Evolutionary conservation across 768 basidiomycete species (phyloP), one percentile per base, ranked within the genome.

Genomic region (Panus rudis): DNA sequence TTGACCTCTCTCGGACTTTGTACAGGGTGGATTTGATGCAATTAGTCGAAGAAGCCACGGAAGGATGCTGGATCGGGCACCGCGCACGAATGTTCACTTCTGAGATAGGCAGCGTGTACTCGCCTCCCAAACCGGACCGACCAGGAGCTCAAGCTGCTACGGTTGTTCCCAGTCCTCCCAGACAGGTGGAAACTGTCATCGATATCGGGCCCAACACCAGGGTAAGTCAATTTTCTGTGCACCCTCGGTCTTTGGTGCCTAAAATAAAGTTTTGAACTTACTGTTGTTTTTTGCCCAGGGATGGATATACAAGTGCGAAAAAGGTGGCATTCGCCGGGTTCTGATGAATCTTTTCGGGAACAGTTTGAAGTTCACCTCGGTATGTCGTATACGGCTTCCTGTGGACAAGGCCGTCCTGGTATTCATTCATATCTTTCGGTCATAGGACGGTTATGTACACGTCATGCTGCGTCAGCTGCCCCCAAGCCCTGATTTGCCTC

Each of bases 331-430:
- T 48, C 78, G 93, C 23, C 76, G 93, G 21, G 81, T 96, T 11
- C 61, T 96, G 48, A 94, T 96, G 90, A 97, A 97, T 58, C 63
- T 97, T 27, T 90, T 96, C 52, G 90, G 92, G 13, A 96, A 94
- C 61, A 90, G 89, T 53, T 66, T 93, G 41, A 94, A 97, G 62
- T 96, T 96, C 61, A 94, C 92, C 23, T 70, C 76, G 33, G 89
- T 88, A 55, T 23, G 79, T 34, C 39, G 8, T 11, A 33, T 30
- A 10, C 28, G 10, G 28, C n/a, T 10, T 30, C 28, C 28, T 30
- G 28, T 30, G 28, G 10, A n/a, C n/a, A n/a, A 10, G 28, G 10
- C 10, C 11, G 27, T 13, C 14, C 20, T 30, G 27, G 26, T 23
- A 27, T 47, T 43, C 34, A 46, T n/a, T 14, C 16, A 11, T 41